These are phyloP conservation scores for Termitomyces sp. DNA, from an alignment of 768 basidiomycete species.

Conservation along the genomic window DNA sequence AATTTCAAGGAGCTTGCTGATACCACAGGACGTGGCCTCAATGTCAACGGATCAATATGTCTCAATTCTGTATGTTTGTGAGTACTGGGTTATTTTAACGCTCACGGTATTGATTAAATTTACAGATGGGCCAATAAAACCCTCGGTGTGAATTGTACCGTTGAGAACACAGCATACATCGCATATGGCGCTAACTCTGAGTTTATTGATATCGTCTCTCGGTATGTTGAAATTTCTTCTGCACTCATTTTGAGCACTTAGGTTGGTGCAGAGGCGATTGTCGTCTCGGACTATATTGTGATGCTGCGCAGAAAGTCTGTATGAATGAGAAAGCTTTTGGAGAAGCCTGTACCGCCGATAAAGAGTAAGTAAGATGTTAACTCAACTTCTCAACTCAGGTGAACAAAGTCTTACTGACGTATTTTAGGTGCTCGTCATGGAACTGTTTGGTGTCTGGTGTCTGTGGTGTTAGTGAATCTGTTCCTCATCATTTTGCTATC, in stretches of 20 bases:
- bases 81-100: constrained; percentile 26
- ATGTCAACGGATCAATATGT: constrained; percentile 81
- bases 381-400: background rate
- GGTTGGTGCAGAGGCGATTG: constrained; percentile 58
- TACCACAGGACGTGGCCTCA: constrained; percentile 56
- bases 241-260: background rate
- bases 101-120: background rate
- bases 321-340: constrained; percentile 51
- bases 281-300: constrained; percentile 68
- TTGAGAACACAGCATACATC: constrained; percentile 78
- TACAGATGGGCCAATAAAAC: constrained; percentile 76
- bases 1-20: constrained; percentile 63
- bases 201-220: constrained; percentile 76
- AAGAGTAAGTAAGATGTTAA: constrained; percentile 31
- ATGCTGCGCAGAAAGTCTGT: constrained; percentile 53
- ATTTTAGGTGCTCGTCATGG: constrained; percentile 61
- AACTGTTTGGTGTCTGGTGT: constrained; percentile 59
- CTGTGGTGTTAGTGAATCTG: constrained; percentile 59
- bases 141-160: constrained; percentile 51
- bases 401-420: background rate
- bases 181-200: constrained; percentile 56
- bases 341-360: constrained; percentile 47
- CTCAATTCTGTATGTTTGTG: constrained; percentile 82
- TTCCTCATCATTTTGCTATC: constrained; percentile 52
- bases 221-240: constrained; percentile 35